Evolutionary conservation across 2,329 filamentous ascomycete species (phyloP).

Genomic region (Talaromyces sp.): DNA sequence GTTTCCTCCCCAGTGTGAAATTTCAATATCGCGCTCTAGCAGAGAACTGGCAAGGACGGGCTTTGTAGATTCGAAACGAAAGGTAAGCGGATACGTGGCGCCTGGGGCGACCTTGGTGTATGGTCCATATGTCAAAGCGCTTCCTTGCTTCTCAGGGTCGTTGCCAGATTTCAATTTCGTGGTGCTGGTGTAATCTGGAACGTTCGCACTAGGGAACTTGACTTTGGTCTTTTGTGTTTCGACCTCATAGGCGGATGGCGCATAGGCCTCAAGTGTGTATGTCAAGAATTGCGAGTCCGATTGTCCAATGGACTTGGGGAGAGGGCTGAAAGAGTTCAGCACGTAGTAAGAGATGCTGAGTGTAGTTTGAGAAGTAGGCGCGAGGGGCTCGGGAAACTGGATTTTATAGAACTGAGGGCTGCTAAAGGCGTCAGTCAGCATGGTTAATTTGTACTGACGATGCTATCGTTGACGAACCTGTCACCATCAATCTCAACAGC

Average conservation of each 20-base stretch:
- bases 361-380: constrained; percentile 73
- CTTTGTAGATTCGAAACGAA: constrained; percentile 94
- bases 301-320: constrained; percentile 80
- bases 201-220: constrained; percentile 73
- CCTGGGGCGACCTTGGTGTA: constrained; percentile 78
- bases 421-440: constrained; percentile 41
- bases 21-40: constrained; percentile 86
- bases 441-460: neutral
- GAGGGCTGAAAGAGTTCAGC: constrained; percentile 72
- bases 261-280: constrained; percentile 82
- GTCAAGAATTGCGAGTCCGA: constrained; percentile 80
- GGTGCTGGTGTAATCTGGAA: constrained; percentile 81
- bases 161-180: constrained; percentile 57
- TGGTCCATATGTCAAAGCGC: constrained; percentile 83
- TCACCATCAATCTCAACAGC: constrained; percentile 58
- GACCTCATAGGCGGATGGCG: constrained; percentile 76
- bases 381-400: constrained; percentile 69
- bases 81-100: constrained; percentile 65
- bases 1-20: constrained; percentile 98
- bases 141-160: constrained; percentile 76
- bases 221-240: constrained; percentile 95
- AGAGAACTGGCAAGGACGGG: constrained; percentile 74
- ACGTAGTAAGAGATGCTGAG: constrained; percentile 81
- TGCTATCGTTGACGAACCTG: constrained; percentile 41
- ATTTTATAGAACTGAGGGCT: constrained; percentile 80